These are phyloP conservation scores for Phyllosticta ampelicida DNA, from an alignment of 2,329 filamentous ascomycete species.

Conservation along the genomic window DNA sequence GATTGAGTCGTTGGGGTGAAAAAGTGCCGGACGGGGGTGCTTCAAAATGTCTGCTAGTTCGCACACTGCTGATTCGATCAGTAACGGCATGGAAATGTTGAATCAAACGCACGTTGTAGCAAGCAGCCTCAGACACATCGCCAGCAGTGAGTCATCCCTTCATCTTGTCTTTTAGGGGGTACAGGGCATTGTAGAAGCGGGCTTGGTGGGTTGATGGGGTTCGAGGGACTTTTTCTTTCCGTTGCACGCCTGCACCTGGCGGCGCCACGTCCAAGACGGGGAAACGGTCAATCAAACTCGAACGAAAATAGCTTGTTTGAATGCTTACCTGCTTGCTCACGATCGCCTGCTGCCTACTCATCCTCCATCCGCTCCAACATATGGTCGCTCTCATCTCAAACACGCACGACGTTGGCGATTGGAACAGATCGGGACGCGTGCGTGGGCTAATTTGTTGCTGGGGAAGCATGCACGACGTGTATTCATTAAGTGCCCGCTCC, in stretches of 20 bases:
- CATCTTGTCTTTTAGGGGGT: not conserved
- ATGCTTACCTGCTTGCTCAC: not conserved
- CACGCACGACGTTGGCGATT: not conserved
- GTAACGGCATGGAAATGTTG: no score
- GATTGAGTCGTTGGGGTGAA: not conserved
- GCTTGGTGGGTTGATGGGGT: not conserved
- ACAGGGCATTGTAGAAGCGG: not conserved
- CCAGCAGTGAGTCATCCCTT: no score
- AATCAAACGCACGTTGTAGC: no score
- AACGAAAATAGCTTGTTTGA: not conserved
- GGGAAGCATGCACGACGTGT: no score
- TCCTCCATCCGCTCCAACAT: not conserved
- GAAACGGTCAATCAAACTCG: not conserved
- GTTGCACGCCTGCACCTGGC: not conserved
- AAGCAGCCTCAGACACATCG: no score
- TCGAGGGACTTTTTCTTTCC: not conserved
- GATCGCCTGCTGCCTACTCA: not conserved
- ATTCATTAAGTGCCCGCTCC: no score
- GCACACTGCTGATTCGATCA: no score
- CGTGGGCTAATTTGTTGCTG: no score
- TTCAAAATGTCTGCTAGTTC: no score
- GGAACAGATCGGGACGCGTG: not conserved
- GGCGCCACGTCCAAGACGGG: not conserved
- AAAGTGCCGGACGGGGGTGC: no score
- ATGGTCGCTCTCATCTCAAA: not conserved